Evolutionary conservation across 2,329 filamentous ascomycete genomes (phyloP).

Genomic region (Ophiocordyceps robertsii): DNA sequence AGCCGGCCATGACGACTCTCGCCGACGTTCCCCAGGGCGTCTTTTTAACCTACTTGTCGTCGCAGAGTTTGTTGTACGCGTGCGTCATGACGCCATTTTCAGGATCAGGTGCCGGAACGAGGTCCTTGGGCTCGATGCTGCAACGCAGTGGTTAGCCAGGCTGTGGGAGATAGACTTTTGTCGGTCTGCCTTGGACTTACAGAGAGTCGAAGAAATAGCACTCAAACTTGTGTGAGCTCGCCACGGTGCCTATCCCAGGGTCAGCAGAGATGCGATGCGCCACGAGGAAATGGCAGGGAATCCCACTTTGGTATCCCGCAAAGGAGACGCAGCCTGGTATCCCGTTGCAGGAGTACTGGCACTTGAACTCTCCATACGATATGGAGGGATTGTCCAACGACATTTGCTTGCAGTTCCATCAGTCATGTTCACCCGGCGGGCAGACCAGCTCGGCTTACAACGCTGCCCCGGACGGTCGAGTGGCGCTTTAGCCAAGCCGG

Average conservation of each 20-base stretch:
- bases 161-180: too few relatives aligned
- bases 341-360: slow-evolving; percentile 6
- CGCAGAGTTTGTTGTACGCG: slow-evolving; percentile 6
- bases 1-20: too few relatives aligned
- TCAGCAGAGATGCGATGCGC: too few relatives aligned
- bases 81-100: slow-evolving; percentile 1
- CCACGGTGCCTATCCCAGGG: too few relatives aligned
- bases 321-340: slow-evolving; percentile 4
- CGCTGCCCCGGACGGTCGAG: background rate
- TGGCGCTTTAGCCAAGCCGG: slow-evolving; percentile 1
- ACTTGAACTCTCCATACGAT: slow-evolving; percentile 5
- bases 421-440: background rate
- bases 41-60: too few relatives aligned
- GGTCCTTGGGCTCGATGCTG: slow-evolving; percentile 2
- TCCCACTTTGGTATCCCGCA: slow-evolving; percentile 4
- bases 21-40: too few relatives aligned
- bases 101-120: background rate
- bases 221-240: background rate
- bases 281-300: too few relatives aligned
- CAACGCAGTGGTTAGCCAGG: background rate
- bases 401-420: too few relatives aligned
- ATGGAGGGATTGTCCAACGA: background rate
- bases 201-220: slow-evolving; percentile 5
- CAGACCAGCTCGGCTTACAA: background rate
- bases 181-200: slow-evolving; percentile 1